phyloP scores from a whole-genome alignment of 2,329 filamentous ascomycete species.

The Pseudogymnoascus sp. region DNA sequence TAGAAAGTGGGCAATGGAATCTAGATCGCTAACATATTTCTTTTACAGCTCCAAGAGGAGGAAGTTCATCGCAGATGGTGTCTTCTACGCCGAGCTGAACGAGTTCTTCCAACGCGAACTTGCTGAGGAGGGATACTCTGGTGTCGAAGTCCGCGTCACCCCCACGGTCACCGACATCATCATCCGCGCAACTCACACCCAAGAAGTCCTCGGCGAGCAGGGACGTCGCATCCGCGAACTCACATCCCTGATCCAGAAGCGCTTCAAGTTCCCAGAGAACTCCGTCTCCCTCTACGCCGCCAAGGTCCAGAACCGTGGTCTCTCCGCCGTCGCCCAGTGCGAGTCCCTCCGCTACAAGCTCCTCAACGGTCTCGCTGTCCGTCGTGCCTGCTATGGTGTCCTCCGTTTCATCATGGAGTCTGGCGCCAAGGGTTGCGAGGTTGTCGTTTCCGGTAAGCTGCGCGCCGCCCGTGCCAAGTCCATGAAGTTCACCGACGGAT shows the following conservation, averaged over 20 bases:
- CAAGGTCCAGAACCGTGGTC: conserved; percentile 99
- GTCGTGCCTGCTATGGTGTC: conserved; percentile 99
- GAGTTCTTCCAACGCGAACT: conserved; percentile 99
- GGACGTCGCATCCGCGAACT: conserved; percentile 99
- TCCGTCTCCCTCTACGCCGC: conserved; percentile 98
- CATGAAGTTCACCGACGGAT: conserved; percentile 99
- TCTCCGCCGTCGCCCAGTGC: conserved; percentile 99
- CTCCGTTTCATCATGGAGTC: conserved; percentile 99
- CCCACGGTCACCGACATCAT: conserved; percentile 99
- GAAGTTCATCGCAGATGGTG: conserved; percentile 96
- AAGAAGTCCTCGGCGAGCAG: conserved; percentile 99
- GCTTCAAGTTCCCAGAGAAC: conserved; percentile 99
- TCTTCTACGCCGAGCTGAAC: conserved; percentile 99
- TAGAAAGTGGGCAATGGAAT: not conserved
- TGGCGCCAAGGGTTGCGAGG: conserved; percentile 99
- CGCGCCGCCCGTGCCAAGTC: conserved; percentile 98
- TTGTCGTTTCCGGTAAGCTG: conserved; percentile 98
- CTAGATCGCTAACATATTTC: conserved; percentile 16
- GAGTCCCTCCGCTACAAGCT: conserved; percentile 99
- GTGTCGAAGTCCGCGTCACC: conserved; percentile 99
- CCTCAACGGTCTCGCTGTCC: conserved; percentile 97
- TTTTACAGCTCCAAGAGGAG: conserved; percentile 70
- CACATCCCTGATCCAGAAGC: conserved; percentile 99
- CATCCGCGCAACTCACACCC: conserved; percentile 99
- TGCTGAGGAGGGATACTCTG: conserved; percentile 99